phyloP scores from a whole-genome alignment of 2,329 filamentous ascomycete species.

The Sclerotinia borealis region DNA sequence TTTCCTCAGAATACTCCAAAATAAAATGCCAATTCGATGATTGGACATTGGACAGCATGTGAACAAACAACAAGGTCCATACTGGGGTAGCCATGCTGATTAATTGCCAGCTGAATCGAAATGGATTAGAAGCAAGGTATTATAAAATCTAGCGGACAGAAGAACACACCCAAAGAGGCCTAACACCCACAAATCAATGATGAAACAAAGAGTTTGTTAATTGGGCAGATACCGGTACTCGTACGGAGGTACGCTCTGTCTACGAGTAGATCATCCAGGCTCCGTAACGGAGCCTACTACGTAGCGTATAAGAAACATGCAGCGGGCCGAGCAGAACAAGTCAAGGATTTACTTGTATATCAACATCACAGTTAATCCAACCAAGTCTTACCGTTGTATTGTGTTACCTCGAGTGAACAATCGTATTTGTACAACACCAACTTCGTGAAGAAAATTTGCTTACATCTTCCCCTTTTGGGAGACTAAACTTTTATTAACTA shows the following conservation, averaged over 20 bases:
- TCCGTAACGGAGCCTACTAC: too few species aligned
- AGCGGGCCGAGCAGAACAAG: conserved; percentile 28
- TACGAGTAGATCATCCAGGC: too few species aligned
- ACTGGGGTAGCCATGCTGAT: not conserved
- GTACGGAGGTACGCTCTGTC: too few species aligned
- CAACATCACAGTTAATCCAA: not conserved
- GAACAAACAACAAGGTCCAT: not conserved
- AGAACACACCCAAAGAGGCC: not conserved
- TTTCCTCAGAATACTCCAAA: not conserved
- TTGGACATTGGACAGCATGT: not conserved
- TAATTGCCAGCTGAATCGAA: conserved; percentile 10
- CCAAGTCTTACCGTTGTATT: not conserved
- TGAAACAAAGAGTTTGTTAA: not conserved
- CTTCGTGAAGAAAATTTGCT: conserved; percentile 1
- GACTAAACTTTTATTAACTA: not conserved
- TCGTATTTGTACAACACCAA: not conserved
- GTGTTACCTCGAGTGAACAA: not conserved
- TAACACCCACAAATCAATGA: not conserved
- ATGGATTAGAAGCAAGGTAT: not conserved
- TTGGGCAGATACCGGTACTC: not conserved
- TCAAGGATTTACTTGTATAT: not conserved
- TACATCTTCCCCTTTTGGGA: not conserved
- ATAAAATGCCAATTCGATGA: not conserved
- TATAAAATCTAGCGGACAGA: not conserved
- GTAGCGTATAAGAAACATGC: too few species aligned